These are phyloP conservation scores for Alnus rubra DNA, from an alignment of 306 rosid species.

Conservation along the genomic window DNA sequence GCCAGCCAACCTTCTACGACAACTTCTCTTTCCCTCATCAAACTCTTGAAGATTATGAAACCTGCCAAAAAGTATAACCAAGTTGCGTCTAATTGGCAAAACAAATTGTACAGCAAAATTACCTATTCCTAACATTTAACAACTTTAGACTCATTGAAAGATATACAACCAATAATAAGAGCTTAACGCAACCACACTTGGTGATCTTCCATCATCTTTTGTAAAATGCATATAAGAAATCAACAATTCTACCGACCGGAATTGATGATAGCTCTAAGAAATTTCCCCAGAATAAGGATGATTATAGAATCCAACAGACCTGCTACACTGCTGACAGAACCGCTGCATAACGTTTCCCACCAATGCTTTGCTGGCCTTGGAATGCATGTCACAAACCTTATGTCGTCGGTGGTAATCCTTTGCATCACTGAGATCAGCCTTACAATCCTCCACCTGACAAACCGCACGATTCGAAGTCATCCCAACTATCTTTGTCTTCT, in stretches of 20 bases:
- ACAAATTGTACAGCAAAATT: slow-evolving; percentile 24
- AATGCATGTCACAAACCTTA: slow-evolving; percentile 84
- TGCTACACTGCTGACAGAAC: slow-evolving; percentile 95
- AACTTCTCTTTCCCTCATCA: slow-evolving; percentile 94
- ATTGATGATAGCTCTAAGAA: slow-evolving; percentile 12
- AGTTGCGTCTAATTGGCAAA: slow-evolving; percentile 32
- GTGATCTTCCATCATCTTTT: too few species aligned
- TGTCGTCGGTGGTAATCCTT: slow-evolving; percentile 83
- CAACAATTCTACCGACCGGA: slow-evolving; percentile 8
- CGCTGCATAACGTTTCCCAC: slow-evolving; percentile 84
- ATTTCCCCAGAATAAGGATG: slow-evolving; percentile 9
- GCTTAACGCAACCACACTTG: slow-evolving; percentile 2
- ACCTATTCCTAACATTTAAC: slow-evolving; percentile 1
- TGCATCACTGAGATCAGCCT: slow-evolving; percentile 74
- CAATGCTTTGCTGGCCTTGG: slow-evolving; percentile 71
- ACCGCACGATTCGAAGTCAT: slow-evolving; percentile 51
- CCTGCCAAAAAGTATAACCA: slow-evolving; percentile 53
- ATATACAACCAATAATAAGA: background rate
- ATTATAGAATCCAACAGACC: slow-evolving; percentile 54
- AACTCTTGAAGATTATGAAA: slow-evolving; percentile 90
- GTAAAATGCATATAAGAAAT: background rate
- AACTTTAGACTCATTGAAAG: slow-evolving; percentile 2
- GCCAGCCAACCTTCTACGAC: slow-evolving; percentile 89
- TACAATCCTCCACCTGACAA: slow-evolving; percentile 91
- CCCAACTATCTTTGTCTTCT: slow-evolving; percentile 69